These are phyloP conservation scores for Yamadazyma siamensis DNA, from an alignment of 1,139 yeast species.

Conservation along the genomic window DNA sequence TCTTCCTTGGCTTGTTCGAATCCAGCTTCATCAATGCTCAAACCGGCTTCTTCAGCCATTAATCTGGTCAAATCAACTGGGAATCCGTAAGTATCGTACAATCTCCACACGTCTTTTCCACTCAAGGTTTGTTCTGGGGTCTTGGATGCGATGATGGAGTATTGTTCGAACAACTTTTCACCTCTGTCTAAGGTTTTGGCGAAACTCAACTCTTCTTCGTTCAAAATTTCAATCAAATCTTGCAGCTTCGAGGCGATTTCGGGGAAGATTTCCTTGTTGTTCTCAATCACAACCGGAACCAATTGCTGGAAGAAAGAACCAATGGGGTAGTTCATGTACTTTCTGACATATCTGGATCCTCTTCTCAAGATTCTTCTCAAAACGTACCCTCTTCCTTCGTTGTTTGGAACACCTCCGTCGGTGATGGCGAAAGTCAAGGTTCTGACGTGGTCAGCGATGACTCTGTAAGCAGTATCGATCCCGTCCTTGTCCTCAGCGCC, in stretches of 20 bases:
- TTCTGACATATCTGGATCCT: conserved; percentile 96
- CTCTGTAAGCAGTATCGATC: conserved; percentile 96
- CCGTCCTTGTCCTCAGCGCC: conserved; percentile 92
- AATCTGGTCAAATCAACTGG: conserved; percentile 96
- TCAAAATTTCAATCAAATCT: conserved; percentile 82
- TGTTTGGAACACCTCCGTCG: conserved; percentile 99
- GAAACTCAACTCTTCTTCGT: conserved; percentile 94
- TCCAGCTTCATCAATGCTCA: conserved; percentile 85
- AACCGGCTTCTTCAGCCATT: conserved; percentile 99
- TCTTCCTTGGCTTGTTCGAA: conserved; percentile 87
- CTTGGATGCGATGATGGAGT: conserved; percentile 78
- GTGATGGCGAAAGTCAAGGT: conserved; percentile 93
- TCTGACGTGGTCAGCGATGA: conserved; percentile 96
- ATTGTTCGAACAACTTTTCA: conserved; percentile 91
- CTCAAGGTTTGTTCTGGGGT: conserved; percentile 72
- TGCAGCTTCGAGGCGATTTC: conserved; percentile 72
- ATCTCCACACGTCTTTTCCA: conserved; percentile 97
- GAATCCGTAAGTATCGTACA: conserved; percentile 98
- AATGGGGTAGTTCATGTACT: conserved; percentile 92
- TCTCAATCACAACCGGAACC: conserved; percentile 90
- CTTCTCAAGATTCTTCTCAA: conserved; percentile 94
- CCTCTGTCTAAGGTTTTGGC: conserved; percentile 97
- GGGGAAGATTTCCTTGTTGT: conserved; percentile 86
- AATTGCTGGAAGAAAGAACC: conserved; percentile 90
- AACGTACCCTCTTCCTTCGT: conserved; percentile 98